Conservation (phyloP, 1,284 basidiomycete genomes). For the Paramarasmius palmivorus region DNA sequence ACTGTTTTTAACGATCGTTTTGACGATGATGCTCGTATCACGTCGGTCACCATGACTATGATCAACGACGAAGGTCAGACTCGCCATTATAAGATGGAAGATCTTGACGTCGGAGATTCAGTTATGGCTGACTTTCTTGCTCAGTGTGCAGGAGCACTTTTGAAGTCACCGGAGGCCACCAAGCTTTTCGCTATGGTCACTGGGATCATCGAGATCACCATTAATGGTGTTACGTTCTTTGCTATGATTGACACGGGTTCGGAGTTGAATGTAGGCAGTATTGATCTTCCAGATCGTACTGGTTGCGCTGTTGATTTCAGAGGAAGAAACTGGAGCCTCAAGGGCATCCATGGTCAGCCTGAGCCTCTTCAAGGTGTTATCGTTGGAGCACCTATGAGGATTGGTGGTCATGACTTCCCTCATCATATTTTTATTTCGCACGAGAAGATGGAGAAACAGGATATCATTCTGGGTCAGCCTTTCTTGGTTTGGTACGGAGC, state of each 20-base stretch:
- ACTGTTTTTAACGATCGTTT: background rate
- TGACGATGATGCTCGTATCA: background rate
- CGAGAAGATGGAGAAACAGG: conserved; percentile 14
- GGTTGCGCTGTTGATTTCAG: conserved; percentile 24
- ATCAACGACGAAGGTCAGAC: background rate
- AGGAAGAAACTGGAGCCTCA: conserved; percentile 26
- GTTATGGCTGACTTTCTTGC: background rate
- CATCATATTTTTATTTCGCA: conserved; percentile 30
- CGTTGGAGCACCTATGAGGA: conserved; percentile 19
- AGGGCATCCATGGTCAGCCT: conserved; percentile 26
- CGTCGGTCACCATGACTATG: background rate
- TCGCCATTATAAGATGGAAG: background rate
- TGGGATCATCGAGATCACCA: conserved; percentile 1
- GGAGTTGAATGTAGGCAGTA: conserved; percentile 22
- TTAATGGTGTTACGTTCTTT: background rate
- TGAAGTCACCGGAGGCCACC: background rate
- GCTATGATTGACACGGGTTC: conserved; percentile 26
- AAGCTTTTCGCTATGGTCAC: conserved; percentile 15
- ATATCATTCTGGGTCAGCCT: conserved; percentile 30
- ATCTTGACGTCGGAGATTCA: background rate
- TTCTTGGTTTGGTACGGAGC: conserved; percentile 27
- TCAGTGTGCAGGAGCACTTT: background rate
- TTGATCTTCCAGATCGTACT: conserved; percentile 6
- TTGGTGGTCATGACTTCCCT: conserved; percentile 25
- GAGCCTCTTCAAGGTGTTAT: conserved; percentile 22